A percentile compares a stretch with the other conserved stretches of the same genome.
Evolutionary conservation across 108 stramenopile species (phyloP).

Genomic region (Cyclotella kingstonii): DNA sequence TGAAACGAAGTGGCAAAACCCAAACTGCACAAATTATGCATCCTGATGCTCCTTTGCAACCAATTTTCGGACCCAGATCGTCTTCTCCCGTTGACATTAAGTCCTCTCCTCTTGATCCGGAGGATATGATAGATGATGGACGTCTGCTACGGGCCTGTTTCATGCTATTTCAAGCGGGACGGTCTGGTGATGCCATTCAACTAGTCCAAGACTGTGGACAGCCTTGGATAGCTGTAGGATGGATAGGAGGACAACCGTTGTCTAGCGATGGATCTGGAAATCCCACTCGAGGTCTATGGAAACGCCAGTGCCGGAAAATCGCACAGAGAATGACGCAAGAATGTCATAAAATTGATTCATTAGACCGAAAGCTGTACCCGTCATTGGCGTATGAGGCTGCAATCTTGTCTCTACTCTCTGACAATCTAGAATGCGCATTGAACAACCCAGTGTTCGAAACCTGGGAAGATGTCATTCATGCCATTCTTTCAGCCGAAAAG

Average conservation of each 20-base stretch:
- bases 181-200: conserved; percentile 45
- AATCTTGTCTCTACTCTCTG: conserved; percentile 59
- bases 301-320: conserved; percentile 51
- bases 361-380: conserved; percentile 8
- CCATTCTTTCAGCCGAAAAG: conserved; percentile 37
- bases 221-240: conserved; percentile 65
- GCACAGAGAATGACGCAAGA: conserved; percentile 32
- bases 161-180: conserved; percentile 55
- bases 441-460: conserved; percentile 52
- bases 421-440: conserved; percentile 52
- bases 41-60: conserved; percentile 46
- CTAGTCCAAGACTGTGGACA: conserved; percentile 57
- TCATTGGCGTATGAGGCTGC: conserved; percentile 60
- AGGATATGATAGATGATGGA: conserved; percentile 42
- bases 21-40: conserved; percentile 11
- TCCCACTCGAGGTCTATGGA: conserved; percentile 69
- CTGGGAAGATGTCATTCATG: conserved; percentile 63
- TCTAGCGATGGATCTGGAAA: conserved; percentile 47
- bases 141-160: conserved; percentile 54
- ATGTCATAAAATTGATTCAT: not conserved
- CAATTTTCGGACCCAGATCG: not conserved
- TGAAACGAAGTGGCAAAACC: conserved; percentile 18
- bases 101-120: conserved; percentile 16
- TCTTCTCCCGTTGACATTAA: conserved; percentile 15
- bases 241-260: conserved; percentile 59